Evolutionary conservation across 768 basidiomycete genomes (phyloP).

Genomic region (Lactarius quietus): DNA sequence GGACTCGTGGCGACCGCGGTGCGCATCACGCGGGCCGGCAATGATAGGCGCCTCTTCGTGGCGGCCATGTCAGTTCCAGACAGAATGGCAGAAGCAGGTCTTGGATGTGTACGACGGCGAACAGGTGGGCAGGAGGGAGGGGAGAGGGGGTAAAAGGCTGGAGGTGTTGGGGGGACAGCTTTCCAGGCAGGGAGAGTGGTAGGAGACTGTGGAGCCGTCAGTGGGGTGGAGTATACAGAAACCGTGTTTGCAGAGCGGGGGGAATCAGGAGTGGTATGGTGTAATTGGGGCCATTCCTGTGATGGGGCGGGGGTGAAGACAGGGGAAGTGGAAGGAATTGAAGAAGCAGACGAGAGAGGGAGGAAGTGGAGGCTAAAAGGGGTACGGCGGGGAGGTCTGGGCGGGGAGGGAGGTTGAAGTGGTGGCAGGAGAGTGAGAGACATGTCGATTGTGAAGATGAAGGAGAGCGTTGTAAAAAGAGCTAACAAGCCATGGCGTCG

Average conservation of each 20-base stretch:
- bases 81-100: conserved; percentile 18
- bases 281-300: conserved; percentile 8
- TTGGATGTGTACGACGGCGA: conserved; percentile 22
- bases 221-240: conserved; percentile 17
- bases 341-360: conserved; percentile 17
- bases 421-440: conserved; percentile 19
- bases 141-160: conserved; percentile 13
- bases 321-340: conserved; percentile 7
- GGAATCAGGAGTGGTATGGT: conserved; percentile 16
- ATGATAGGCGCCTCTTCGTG: conserved; percentile 17
- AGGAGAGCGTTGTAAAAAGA: not conserved
- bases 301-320: not conserved
- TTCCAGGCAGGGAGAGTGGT: conserved; percentile 21
- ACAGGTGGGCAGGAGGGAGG: conserved; percentile 13
- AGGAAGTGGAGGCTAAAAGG: conserved; percentile 8
- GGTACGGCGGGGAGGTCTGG: conserved; percentile 15
- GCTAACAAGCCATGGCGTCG: not conserved
- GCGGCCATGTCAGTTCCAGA: not conserved
- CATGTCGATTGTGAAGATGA: conserved; percentile 1
- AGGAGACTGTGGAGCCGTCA: conserved; percentile 13
- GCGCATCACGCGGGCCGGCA: conserved; percentile 15
- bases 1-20: not conserved
- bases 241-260: conserved; percentile 1
- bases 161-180: conserved; percentile 26
- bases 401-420: conserved; percentile 15